phyloP scores from a whole-genome alignment of 352 stramenopile species.

The Phytophthora litchii region DNA sequence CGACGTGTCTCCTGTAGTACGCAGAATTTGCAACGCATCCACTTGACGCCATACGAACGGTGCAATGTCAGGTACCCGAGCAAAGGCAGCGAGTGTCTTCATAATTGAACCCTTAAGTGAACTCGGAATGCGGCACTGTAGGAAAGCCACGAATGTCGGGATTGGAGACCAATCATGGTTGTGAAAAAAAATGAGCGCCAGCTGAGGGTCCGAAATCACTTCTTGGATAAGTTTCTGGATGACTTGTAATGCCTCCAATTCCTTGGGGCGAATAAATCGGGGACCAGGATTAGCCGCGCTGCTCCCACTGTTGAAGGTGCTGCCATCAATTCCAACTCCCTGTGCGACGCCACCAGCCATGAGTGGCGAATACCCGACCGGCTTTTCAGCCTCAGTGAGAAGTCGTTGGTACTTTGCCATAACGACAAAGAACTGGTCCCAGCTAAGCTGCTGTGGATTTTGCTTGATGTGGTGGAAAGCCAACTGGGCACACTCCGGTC shows the following conservation, averaged over 20 bases:
- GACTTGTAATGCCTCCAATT: constrained; percentile 81
- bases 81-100: constrained; percentile 83
- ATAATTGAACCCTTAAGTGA: constrained; percentile 86
- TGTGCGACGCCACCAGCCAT: constrained; percentile 40
- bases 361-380: constrained; percentile 38
- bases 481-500: constrained; percentile 71
- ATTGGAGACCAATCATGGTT: constrained; percentile 88
- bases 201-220: constrained; percentile 72
- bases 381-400: constrained; percentile 75
- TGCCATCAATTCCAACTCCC: constrained; percentile 37
- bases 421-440: constrained; percentile 86
- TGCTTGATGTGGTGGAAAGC: constrained; percentile 90
- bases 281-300: constrained; percentile 43
- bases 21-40: constrained; percentile 82
- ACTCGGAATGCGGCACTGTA: constrained; percentile 85
- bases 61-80: constrained; percentile 75
- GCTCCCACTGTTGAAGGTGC: constrained; percentile 28
- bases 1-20: constrained; percentile 66
- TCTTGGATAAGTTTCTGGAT: constrained; percentile 84
- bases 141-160: constrained; percentile 79
- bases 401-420: constrained; percentile 88
- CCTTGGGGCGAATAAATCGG: constrained; percentile 80
- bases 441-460: constrained; percentile 78
- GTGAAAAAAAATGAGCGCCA: constrained; percentile 87
- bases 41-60: constrained; percentile 87